Percentiles rank a stretch among this genome's conserved stretches.
Evolutionary conservation across 768 basidiomycete genomes (phyloP).

Genomic region (Mycena venus): DNA sequence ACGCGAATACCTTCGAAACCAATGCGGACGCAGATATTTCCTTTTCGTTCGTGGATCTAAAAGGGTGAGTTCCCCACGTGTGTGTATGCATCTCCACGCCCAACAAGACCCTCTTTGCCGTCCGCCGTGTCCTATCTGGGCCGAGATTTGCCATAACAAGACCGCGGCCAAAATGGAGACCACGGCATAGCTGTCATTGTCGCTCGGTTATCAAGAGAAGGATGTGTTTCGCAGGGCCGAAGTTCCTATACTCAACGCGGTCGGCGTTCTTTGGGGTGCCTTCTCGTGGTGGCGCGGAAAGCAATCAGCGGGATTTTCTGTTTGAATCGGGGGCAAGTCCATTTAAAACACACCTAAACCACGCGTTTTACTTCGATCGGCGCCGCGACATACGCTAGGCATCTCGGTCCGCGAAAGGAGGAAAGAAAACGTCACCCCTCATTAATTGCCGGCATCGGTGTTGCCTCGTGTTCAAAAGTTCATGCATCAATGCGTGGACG

Average conservation of each 20-base stretch:
- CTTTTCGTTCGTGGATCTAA: too few relatives aligned
- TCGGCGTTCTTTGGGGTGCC: not conserved
- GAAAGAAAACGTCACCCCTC: not conserved
- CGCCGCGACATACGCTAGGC: not conserved
- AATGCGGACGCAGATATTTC: too few relatives aligned
- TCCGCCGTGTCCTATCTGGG: too few relatives aligned
- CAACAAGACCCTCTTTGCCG: too few relatives aligned
- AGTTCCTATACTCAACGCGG: not conserved
- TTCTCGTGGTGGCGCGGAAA: slow-evolving; percentile 19
- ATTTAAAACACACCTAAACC: not conserved
- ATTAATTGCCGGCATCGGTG: not conserved
- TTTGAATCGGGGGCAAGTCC: not conserved
- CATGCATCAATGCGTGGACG: slow-evolving; percentile 2
- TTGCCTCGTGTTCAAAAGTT: slow-evolving; percentile 19
- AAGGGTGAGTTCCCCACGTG: too few relatives aligned
- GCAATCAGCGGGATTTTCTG: not conserved
- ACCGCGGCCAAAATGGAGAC: not conserved
- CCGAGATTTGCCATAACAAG: too few relatives aligned
- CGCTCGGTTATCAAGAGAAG: not conserved
- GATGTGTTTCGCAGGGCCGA: not conserved
- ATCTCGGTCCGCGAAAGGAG: not conserved
- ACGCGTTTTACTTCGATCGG: slow-evolving; percentile 2
- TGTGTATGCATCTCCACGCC: too few relatives aligned
- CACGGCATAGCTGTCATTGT: not conserved
- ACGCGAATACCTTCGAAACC: too few relatives aligned